Base-by-base conservation (phyloP, 2,329 filamentous ascomycete species). In the Elsinoe arachidis region DNA sequence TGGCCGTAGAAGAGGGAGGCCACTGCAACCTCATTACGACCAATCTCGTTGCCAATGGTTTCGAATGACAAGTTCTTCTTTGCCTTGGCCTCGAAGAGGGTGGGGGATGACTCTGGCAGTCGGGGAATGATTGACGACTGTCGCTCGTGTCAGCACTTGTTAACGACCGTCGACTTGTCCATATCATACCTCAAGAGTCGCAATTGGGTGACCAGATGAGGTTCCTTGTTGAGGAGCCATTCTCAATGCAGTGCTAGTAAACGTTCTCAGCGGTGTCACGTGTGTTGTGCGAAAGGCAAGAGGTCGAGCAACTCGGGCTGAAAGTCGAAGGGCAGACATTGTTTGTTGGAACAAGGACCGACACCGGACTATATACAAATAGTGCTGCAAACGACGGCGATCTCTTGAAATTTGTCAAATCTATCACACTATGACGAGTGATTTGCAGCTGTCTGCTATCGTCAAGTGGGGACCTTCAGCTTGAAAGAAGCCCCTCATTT, bases 1-100 rank as follows among this genome's bases (percentile, higher is more conserved):
- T 93, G 89, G 30, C 91, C 91, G 70, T 96, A 96, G 79, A 96
- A 96, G 61, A 96, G 76, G 1, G 90, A 90, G 2, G 91, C 91
- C 2, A 87, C 82, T 39, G 89, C 88, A 41, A 96, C 88, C 73
- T 96, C 88, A 67, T 86, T 84, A 62, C 90, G 87, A 61, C 83
- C 84, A 57, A 96, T 79, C 30, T 84, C 77, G 63, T 83, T 73
- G 54, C 83, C 88, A 66, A 96, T 90, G 43, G 81, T 74, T 69
- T 90, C 88, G 69, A 96, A 96, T 66, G 79, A 88, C 35, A 95
- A 80, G 63, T 83, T 79, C 72, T 87, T 86, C 57, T 74, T 70
- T 51, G 88, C 85, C 74, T 96, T 96, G 63, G 87, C 89, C 35
- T 83, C 79, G 74, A 95, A 95, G 61, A 96, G 86, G 5, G 83